phyloP scores from a whole-genome alignment of 2,329 filamentous ascomycete genomes.

The Boeremia lycopersici region DNA sequence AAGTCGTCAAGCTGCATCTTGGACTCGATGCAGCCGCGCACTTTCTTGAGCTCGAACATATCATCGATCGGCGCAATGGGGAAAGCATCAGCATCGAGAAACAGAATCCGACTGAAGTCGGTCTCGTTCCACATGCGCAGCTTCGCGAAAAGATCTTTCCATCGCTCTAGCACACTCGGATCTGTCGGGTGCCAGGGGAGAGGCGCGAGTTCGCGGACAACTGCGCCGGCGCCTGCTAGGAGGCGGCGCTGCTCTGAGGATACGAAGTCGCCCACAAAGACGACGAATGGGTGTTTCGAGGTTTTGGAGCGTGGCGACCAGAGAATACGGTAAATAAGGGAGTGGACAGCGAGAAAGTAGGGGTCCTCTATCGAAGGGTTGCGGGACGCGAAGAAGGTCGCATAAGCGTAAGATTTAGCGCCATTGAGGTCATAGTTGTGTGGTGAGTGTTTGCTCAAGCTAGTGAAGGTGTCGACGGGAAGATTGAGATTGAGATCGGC shows the following conservation, averaged over 20 bases:
- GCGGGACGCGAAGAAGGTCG: constrained; percentile 41
- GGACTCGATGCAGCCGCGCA: constrained; percentile 26
- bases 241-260: constrained; percentile 37
- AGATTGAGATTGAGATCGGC: constrained; percentile 34
- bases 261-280: constrained; percentile 44
- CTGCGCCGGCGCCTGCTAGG: constrained; percentile 39
- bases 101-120: constrained; percentile 38
- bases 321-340: constrained; percentile 40
- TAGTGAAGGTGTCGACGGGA: constrained; percentile 22
- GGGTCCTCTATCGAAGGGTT: constrained; percentile 42
- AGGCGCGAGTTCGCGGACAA: constrained; percentile 40
- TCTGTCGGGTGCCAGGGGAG: constrained; percentile 37
- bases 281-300: constrained; percentile 35
- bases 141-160: constrained; percentile 46
- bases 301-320: constrained; percentile 39
- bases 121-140: constrained; percentile 46
- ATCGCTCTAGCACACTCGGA: constrained; percentile 29
- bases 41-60: constrained; percentile 34
- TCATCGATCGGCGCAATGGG: constrained; percentile 37
- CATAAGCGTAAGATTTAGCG: constrained; percentile 33
- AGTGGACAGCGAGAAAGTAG: constrained; percentile 44
- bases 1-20: constrained; percentile 37
- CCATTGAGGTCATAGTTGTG: constrained; percentile 31
- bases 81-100: constrained; percentile 45
- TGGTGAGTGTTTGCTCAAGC: constrained; percentile 24